Percentiles rank a stretch among this genome's conserved stretches.
These are phyloP conservation scores for Cercospora janseana DNA, from an alignment of 2,329 filamentous ascomycete species.

Conservation along the genomic window DNA sequence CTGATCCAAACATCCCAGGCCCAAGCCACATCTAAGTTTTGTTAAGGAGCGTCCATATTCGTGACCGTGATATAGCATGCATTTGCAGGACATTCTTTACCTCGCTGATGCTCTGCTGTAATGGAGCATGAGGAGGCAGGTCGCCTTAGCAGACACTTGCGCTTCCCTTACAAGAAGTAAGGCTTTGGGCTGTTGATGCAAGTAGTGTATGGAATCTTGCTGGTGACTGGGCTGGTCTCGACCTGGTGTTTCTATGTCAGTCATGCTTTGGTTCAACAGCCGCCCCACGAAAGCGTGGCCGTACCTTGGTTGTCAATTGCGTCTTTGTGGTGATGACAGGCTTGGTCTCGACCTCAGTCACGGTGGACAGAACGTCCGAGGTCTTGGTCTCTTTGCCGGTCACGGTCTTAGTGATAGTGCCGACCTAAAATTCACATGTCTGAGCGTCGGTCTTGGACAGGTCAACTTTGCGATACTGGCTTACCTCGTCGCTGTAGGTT, in stretches of 20 bases:
- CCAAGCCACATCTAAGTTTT: not conserved
- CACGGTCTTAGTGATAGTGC: conserved; percentile 1
- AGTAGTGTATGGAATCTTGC: conserved; percentile 13
- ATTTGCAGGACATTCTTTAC: too few species aligned
- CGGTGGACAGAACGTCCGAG: conserved; percentile 2
- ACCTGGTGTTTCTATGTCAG: not conserved
- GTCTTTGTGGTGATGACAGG: conserved; percentile 8
- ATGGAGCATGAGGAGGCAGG: too few species aligned
- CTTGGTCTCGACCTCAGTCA: conserved; percentile 5
- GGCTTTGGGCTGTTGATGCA: conserved; percentile 12
- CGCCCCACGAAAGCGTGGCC: not conserved
- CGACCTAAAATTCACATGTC: too few species aligned
- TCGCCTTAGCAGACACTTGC: too few species aligned
- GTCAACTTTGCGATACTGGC: too few species aligned
- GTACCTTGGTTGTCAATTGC: conserved; percentile 8
- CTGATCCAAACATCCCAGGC: not conserved
- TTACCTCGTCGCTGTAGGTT: conserved; percentile 2
- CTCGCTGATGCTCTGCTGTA: too few species aligned
- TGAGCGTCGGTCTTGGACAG: too few species aligned
- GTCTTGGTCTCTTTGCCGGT: conserved; percentile 8
- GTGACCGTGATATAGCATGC: too few species aligned
- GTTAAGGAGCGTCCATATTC: not conserved
- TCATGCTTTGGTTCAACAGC: not conserved
- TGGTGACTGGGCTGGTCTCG: not conserved
- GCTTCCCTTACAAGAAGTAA: conserved; percentile 12